phyloP scores from a whole-genome alignment of 2,329 filamentous ascomycete genomes.

The Pseudogymnoascus sp. region DNA sequence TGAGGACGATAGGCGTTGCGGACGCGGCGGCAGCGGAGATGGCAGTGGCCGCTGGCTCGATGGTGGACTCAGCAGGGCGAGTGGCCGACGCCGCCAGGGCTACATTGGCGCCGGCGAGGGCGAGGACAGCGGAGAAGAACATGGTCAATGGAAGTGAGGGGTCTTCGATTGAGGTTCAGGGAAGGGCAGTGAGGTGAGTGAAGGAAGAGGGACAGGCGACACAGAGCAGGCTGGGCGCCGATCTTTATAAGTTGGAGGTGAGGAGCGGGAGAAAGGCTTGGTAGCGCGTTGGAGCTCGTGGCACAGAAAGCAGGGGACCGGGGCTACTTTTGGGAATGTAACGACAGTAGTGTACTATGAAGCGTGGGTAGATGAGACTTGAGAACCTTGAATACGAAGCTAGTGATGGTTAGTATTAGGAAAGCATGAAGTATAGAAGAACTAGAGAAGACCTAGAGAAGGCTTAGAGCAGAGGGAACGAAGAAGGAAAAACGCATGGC shows the following conservation, averaged over 20 bases:
- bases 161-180: not conserved
- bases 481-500: not conserved
- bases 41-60: conserved; percentile 21
- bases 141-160: not conserved
- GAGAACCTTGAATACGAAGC: not conserved
- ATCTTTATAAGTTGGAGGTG: not conserved
- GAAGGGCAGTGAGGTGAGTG: not conserved
- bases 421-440: not conserved
- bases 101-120: conserved; percentile 8
- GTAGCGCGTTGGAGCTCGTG: not conserved
- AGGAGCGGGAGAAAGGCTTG: not conserved
- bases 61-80: conserved; percentile 14
- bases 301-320: not conserved
- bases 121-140: conserved; percentile 4
- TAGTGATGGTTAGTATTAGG: not conserved
- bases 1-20: conserved; percentile 37
- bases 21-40: conserved; percentile 38
- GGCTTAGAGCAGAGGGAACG: not conserved
- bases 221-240: not conserved
- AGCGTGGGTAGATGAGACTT: not conserved
- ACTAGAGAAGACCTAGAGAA: not conserved
- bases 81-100: conserved; percentile 2
- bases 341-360: not conserved
- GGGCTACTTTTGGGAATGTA: not conserved
- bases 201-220: not conserved